Percentiles rank a stretch among this genome's conserved stretches.
These are phyloP conservation scores for Globisporangium uncinulatum DNA, from an alignment of 352 stramenopile species.

Conservation along the genomic window DNA sequence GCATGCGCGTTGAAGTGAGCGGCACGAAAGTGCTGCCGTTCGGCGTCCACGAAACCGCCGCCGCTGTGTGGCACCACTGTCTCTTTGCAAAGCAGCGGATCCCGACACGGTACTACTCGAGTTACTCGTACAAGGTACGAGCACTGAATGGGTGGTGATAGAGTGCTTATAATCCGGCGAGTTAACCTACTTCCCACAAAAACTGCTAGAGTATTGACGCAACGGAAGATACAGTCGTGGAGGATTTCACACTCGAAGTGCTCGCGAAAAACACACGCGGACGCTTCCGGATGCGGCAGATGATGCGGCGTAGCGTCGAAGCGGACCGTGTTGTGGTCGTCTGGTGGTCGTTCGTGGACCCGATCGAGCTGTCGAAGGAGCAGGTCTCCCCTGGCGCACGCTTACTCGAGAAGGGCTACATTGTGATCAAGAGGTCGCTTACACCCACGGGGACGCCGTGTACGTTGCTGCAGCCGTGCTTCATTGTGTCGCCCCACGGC, in stretches of 20 bases:
- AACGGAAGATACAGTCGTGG: constrained; percentile 48
- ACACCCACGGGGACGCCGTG: no score
- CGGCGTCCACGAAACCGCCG: constrained; percentile 22
- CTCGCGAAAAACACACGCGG: constrained; percentile 40
- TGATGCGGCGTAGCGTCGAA: constrained; percentile 55
- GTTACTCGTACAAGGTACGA: constrained; percentile 25
- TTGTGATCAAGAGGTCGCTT: constrained; percentile 33
- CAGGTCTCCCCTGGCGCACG: constrained; percentile 19
- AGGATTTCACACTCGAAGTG: constrained; percentile 57
- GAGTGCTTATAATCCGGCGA: no score
- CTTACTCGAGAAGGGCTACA: constrained; percentile 50
- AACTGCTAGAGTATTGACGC: constrained; percentile 18
- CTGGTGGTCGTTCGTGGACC: constrained; percentile 46
- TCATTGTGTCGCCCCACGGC: constrained; percentile 41
- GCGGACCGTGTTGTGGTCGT: constrained; percentile 49
- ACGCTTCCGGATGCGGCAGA: constrained; percentile 50
- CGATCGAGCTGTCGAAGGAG: constrained; percentile 38
- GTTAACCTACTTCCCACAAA: no score
- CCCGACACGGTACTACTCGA: constrained; percentile 33
- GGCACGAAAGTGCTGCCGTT: constrained; percentile 48
- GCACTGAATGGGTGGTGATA: no score
- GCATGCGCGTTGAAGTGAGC: constrained; percentile 42
- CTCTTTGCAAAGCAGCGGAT: constrained; percentile 32
- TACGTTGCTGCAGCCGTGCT: constrained; percentile 45
- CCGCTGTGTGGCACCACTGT: constrained; percentile 42